Evolutionary conservation across 2,329 filamentous ascomycete species (phyloP), one percentile per base, ranked within the genome.

Genomic region (Hymenoscyphus fructigenus): DNA sequence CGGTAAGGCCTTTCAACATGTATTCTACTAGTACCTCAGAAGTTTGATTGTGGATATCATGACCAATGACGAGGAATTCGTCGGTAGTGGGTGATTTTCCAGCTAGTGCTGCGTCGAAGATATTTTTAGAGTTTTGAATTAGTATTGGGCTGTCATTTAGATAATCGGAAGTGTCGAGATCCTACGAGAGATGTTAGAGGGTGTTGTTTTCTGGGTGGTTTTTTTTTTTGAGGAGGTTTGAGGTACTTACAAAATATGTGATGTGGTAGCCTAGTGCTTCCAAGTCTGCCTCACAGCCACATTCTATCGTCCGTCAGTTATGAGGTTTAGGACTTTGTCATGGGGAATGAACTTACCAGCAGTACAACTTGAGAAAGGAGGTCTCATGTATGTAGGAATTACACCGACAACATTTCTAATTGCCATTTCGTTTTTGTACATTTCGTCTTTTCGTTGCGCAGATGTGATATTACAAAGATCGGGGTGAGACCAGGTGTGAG

Each of bases 401-500:
- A 80, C 79, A 53, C 82, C 83, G 28, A 85, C 69, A 53, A 85
- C 80, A 75, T 84, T 84, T 65, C 80, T 77, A n/a, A 85, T 68
- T 28, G 83, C 82, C 79, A 83, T 83, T 73, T 85, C 82, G 71
- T 82, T 81, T 72, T 83, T 82, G 70, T 75, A 73, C 79, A 85
- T 83, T 68, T 80, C 81, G 59, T 83, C 75, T 66, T 78, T 78
- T 63, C 80, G 78, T 67, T 81, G 76, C 3, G 72, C 70, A 26
- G 77, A 75, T 4, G 77, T 79, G 62, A 83, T 71, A 23, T 75
- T 75, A 69, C 77, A 79, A 61, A 84, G 72, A 65, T 82, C 78
- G 60, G 79, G 73, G 68, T 85, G 82, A 2, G 80, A 81, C 82
- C 82, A 85, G 10, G 83, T 84, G 73, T 85, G 86, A 20, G 81